Percentiles rank a stretch among this genome's conserved stretches.
Evolutionary conservation across 2,329 filamentous ascomycete genomes (phyloP).

Genomic region (Colletotrichum liriopes): DNA sequence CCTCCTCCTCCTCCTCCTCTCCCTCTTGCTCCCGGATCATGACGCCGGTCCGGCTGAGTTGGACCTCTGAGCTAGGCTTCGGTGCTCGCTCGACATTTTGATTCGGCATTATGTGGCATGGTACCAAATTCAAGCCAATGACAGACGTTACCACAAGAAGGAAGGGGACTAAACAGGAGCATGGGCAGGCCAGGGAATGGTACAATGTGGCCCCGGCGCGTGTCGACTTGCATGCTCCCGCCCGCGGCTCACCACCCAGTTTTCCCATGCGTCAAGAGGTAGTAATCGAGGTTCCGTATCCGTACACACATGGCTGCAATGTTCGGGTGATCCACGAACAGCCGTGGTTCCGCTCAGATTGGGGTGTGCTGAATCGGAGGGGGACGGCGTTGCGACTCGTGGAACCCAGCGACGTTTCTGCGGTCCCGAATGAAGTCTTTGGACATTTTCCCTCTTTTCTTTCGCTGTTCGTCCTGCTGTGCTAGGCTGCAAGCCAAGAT

Average conservation of each 20-base stretch:
- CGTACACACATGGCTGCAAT: conserved; percentile 5
- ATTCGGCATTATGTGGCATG: background rate
- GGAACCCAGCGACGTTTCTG: conserved; percentile 14
- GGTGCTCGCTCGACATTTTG: conserved; percentile 11
- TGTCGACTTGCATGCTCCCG: conserved; percentile 34
- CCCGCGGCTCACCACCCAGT: conserved; percentile 25
- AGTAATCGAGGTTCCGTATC: conserved; percentile 1
- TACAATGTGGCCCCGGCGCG: conserved; percentile 20
- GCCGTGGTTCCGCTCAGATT: conserved; percentile 13
- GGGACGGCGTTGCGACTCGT: conserved; percentile 31
- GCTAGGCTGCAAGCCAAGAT: background rate
- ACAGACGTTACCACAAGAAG: conserved; percentile 16
- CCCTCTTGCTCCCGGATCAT: background rate
- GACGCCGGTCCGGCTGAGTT: conserved; percentile 14
- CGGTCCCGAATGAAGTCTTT: conserved; percentile 13
- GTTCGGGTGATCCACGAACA: conserved; percentile 28
- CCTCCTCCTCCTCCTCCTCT: background rate
- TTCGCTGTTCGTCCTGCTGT: background rate
- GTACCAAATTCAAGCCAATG: conserved; percentile 16
- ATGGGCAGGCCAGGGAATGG: conserved; percentile 23
- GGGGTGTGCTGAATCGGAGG: conserved; percentile 31
- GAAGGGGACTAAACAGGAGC: conserved; percentile 23
- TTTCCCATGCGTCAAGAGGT: conserved; percentile 8
- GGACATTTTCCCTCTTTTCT: background rate
- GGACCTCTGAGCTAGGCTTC: background rate